Base-by-base conservation (phyloP, 2,329 filamentous ascomycete species). In the Pseudogymnoascus sp. region DNA sequence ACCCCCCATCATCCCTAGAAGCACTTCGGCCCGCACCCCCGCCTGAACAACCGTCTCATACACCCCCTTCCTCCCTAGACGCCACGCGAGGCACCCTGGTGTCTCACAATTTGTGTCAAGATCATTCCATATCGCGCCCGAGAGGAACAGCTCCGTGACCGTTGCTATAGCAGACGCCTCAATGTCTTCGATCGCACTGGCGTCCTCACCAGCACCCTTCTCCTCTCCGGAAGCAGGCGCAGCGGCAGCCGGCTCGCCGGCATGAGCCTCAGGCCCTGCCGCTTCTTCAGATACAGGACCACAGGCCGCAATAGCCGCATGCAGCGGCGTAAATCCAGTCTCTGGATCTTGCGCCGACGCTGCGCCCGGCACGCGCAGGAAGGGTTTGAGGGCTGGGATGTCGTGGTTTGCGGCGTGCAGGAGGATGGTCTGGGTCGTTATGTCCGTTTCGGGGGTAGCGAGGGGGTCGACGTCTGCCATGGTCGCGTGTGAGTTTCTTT, bases 121-220 rank as follows among this genome's bases (percentile, higher is more conserved):
- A 74, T 97, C 93, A 77, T 99, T 99, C 95, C 95, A 99, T 69
- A 97, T 97, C 10, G 91, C 95, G 34, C 95, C 95, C 69, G 89
- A 88, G 71, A 93, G 83, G 65, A 97, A 86, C 6, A 97, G 81
- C 71, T 95, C 84, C 68, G 84, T 83, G 4, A 97, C 79, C 0
- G 88, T 87, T 62, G 86, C 84, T 63, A 83, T 81, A 2, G 86
- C 89, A 57, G 51, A 57, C 40, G 83, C 83, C 57, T 86, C 83
- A 34, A 89, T 74, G 42, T 73, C 69, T 31, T 69, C 54, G 26
- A 77, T 75, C 23, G 77, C 76, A 65, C 57, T 57, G 8, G 65
- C 36, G 21, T 77, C 75, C 31, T 77, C 76, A 47, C 14, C 40
- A n/a, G 26, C 68, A 12, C 68, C 65, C 8, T 71, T 69, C 3